A percentile compares a stretch with the other conserved stretches of the same genome.
Evolutionary conservation across 2,329 filamentous ascomycete species (phyloP).

Genomic region (Pyricularia sp.): DNA sequence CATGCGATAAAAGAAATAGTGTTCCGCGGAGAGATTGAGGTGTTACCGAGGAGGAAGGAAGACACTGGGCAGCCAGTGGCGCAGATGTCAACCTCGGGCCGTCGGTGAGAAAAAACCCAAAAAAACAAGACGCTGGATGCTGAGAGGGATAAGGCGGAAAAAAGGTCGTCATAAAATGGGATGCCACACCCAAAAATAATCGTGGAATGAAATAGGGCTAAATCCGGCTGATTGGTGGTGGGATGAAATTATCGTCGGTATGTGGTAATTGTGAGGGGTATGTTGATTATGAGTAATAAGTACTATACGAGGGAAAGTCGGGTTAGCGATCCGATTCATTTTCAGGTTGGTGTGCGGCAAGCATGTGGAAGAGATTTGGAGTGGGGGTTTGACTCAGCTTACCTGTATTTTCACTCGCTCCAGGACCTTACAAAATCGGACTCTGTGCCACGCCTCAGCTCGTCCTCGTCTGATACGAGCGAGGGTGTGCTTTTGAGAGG

Average conservation of each 20-base stretch:
- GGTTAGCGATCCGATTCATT: background rate
- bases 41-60: background rate
- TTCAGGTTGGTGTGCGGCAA: background rate
- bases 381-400: constrained; percentile 4
- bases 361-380: background rate
- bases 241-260: constrained; percentile 1
- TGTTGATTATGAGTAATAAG: background rate
- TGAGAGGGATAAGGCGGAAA: background rate
- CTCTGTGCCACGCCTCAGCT: background rate
- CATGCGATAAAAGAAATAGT: background rate
- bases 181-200: background rate
- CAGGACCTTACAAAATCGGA: background rate
- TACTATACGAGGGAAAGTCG: background rate
- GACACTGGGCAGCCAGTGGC: background rate
- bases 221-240: too few species aligned
- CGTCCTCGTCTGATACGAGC: background rate
- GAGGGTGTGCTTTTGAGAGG: background rate
- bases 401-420: background rate
- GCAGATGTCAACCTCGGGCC: background rate
- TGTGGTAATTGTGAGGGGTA: constrained; percentile 9
- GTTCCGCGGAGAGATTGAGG: background rate
- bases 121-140: background rate
- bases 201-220: background rate
- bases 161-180: background rate
- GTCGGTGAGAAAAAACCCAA: too few species aligned